These are phyloP conservation scores for Pythium pyrilobum DNA, from an alignment of 352 stramenopile genomes.

Conservation along the genomic window DNA sequence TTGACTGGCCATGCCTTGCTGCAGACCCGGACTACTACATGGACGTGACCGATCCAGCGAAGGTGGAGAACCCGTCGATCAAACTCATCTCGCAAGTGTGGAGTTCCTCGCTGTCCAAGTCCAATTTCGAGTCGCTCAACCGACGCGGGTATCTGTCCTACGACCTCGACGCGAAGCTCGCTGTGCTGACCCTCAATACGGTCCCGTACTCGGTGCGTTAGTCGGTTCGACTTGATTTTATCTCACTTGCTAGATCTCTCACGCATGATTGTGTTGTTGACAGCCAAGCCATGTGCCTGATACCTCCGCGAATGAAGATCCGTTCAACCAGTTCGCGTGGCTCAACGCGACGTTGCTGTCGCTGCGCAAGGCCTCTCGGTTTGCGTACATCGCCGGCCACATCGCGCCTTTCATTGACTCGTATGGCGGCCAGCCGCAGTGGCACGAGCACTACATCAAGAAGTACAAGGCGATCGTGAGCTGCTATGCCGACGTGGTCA, in stretches of 20 bases:
- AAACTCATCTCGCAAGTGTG: slow-evolving; percentile 44
- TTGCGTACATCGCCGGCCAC: slow-evolving; percentile 87
- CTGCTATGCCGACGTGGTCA: slow-evolving; percentile 54
- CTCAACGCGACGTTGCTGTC: slow-evolving; percentile 66
- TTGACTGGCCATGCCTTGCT: background rate
- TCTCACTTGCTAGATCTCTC: background rate
- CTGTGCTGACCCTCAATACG: slow-evolving; percentile 76
- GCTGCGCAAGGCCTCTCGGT: slow-evolving; percentile 33
- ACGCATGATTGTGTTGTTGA: background rate
- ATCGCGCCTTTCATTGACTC: slow-evolving; percentile 89
- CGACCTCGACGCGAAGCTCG: slow-evolving; percentile 54
- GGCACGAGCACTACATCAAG: slow-evolving; percentile 80
- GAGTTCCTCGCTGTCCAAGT: slow-evolving; percentile 39
- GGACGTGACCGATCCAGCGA: slow-evolving; percentile 57
- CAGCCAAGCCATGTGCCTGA: slow-evolving; percentile 75
- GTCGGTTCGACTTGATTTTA: background rate
- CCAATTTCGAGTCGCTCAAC: slow-evolving; percentile 53
- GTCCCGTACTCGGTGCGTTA: slow-evolving; percentile 67
- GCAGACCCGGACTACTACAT: slow-evolving; percentile 71
- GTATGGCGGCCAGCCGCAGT: slow-evolving; percentile 75
- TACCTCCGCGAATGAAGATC: slow-evolving; percentile 63
- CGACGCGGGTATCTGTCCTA: slow-evolving; percentile 58
- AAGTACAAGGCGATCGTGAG: slow-evolving; percentile 75
- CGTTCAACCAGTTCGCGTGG: slow-evolving; percentile 89
- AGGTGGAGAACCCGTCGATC: slow-evolving; percentile 51